Percentiles rank a stretch among this genome's conserved stretches.
Evolutionary conservation across 2,329 filamentous ascomycete species (phyloP).

Genomic region (Botrytis galanthina): DNA sequence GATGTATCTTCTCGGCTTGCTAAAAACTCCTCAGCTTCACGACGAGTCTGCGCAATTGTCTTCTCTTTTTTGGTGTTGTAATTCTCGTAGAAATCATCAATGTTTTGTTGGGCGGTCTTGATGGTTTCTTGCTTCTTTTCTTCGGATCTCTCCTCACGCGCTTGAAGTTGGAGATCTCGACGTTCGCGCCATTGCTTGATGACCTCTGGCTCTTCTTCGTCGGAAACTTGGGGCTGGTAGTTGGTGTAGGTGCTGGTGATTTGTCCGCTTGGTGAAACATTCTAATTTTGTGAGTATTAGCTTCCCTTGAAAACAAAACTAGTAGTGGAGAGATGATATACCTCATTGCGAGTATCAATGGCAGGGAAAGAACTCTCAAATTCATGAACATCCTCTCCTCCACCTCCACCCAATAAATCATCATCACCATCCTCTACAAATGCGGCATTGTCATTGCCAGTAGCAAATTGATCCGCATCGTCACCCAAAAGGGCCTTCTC

Average conservation of each 20-base stretch:
- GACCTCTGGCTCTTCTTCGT: conserved; percentile 85
- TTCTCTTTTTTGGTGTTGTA: conserved; percentile 99
- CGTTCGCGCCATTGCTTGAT: conserved; percentile 90
- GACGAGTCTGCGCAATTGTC: conserved; percentile 78
- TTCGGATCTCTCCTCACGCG: conserved; percentile 80
- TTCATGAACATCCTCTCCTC: conserved; percentile 42
- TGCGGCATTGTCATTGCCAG: conserved; percentile 66
- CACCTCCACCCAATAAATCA: conserved; percentile 65
- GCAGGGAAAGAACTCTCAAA: conserved; percentile 94
- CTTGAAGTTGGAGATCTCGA: conserved; percentile 76
- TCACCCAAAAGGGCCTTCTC: conserved; percentile 88
- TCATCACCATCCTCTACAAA: conserved; percentile 65
- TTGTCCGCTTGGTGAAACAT: conserved; percentile 70
- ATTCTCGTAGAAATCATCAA: conserved; percentile 99
- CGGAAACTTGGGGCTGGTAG: conserved; percentile 42
- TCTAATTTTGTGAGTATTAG: conserved; percentile 44
- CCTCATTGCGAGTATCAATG: conserved; percentile 66
- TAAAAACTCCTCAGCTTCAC: conserved; percentile 92
- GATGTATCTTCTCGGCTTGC: conserved; percentile 87
- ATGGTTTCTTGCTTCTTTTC: conserved; percentile 82
- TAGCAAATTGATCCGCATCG: conserved; percentile 86
- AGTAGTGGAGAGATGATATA: conserved; percentile 41
- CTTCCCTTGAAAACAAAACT: not conserved
- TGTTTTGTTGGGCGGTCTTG: conserved; percentile 86
- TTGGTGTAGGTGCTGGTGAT: conserved; percentile 65